Evolutionary conservation across 2,329 filamentous ascomycete species (phyloP), one percentile per base, ranked within the genome.

Genomic region (Calonectria henricotiae): DNA sequence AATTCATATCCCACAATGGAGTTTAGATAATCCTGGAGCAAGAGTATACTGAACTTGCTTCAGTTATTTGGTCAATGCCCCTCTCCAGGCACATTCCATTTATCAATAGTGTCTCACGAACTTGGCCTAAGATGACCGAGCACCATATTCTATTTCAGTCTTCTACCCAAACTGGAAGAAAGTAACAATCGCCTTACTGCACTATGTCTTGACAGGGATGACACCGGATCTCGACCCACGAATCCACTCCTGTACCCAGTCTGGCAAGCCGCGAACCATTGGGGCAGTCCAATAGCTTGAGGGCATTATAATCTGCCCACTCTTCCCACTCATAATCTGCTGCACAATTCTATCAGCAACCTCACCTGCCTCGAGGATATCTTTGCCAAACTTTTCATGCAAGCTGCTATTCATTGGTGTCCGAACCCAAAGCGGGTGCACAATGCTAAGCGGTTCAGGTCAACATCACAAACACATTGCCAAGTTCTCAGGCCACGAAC

Each of bases 161-260:
- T 9, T 11, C 9, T 13, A 37, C 9, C 35, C 35, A 37, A 13
- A 37, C 5, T 13, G 3, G 12, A 9, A 11, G 3, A 3, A 13
- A 9, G 11, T 37, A 37, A 13, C 30, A 17, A 12, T n/a, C 5
- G 5, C 5, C 8, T n/a, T 49, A 6, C 6, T 11, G 1, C 15
- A 1, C 47, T 51, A 51, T 51, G n/a, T 51, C 5, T 17, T 6
- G 6, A 51, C 47, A 32, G 47, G 47, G 25, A 51, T n/a, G 13
- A 32, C 6, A 1, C 8, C n/a, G 4, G 51, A 20, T 17, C 51
- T 58, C 30, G 41, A 44, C 2, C 39, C 58, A 23, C 58, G 58
- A 46, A 62, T n/a, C 39, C 58, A 35, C 44, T 67, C 64, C n/a
- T 67, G 54, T 6, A 51, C 11, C 64, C 64, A 62, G 13, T 41